These are phyloP conservation scores for Voacanga thouarsii DNA, from an alignment of 257 asterid species.

Conservation along the genomic window DNA sequence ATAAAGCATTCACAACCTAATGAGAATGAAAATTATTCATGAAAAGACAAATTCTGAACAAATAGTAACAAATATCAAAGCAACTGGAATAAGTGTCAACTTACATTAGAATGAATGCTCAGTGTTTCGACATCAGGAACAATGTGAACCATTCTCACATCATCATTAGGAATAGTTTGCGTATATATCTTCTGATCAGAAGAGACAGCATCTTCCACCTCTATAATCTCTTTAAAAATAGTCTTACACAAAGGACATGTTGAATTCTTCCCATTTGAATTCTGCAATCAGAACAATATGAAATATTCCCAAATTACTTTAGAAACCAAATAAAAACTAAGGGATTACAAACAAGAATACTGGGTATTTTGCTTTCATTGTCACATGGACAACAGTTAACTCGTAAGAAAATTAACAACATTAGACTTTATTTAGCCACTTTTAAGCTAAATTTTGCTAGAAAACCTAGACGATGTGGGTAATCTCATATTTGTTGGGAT, in stretches of 20 bases:
- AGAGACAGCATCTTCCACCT: conserved; percentile 59
- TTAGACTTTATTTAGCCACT: background rate
- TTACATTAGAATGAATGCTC: conserved; percentile 43
- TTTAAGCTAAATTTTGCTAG: background rate
- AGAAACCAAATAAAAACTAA: background rate
- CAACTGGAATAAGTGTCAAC: conserved; percentile 20
- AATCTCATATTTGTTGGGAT: background rate
- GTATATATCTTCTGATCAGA: conserved; percentile 88
- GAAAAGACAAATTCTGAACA: background rate
- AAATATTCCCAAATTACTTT: background rate
- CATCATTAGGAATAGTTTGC: conserved; percentile 57
- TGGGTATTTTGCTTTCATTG: background rate
- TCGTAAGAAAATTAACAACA: background rate
- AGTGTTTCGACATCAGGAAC: conserved; percentile 47
- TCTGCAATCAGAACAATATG: conserved; percentile 30
- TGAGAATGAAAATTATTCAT: background rate
- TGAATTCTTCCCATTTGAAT: conserved; percentile 43
- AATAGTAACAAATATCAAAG: background rate
- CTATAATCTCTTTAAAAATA: conserved; percentile 63
- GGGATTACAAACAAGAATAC: background rate
- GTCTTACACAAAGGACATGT: conserved; percentile 95
- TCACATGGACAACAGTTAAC: background rate
- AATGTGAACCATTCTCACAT: conserved; percentile 42
- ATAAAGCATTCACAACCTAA: background rate
- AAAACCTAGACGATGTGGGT: background rate